A percentile compares a stretch with the other conserved stretches of the same genome.
Evolutionary conservation across 352 stramenopile species (phyloP).

Genomic region (Phytophthora crassamura): DNA sequence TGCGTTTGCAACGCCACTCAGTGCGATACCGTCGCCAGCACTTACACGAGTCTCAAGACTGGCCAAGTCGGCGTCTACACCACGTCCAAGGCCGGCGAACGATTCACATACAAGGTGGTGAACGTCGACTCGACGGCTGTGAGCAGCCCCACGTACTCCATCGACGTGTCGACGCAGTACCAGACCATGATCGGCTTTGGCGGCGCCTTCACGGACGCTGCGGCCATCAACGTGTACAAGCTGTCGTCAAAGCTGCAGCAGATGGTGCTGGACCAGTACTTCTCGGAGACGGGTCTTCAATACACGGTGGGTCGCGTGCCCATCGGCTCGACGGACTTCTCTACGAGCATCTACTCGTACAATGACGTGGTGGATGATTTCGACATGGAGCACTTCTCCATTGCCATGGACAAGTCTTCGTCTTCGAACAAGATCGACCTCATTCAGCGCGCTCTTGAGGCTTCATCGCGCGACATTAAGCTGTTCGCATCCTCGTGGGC

Average conservation of each 20-base stretch:
- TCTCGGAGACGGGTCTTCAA: too few relatives aligned
- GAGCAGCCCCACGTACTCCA: slow-evolving; percentile 45
- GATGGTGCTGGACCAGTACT: too few relatives aligned
- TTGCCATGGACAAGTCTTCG: slow-evolving; percentile 78
- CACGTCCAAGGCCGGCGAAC: slow-evolving; percentile 58
- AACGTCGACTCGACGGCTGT: slow-evolving; percentile 29
- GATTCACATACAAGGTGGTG: slow-evolving; percentile 50
- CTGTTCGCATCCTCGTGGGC: too few relatives aligned
- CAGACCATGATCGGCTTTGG: too few relatives aligned
- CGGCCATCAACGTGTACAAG: too few relatives aligned
- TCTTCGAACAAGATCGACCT: slow-evolving; percentile 74
- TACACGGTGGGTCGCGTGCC: too few relatives aligned
- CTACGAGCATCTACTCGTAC: too few relatives aligned
- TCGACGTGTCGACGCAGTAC: slow-evolving; percentile 57
- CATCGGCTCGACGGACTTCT: too few relatives aligned
- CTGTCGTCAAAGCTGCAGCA: too few relatives aligned
- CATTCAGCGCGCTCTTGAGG: slow-evolving; percentile 62
- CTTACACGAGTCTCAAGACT: slow-evolving; percentile 48
- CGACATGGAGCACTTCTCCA: slow-evolving; percentile 81
- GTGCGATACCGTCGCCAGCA: slow-evolving; percentile 61
- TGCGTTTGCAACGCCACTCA: slow-evolving; percentile 60
- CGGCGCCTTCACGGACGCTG: too few relatives aligned
- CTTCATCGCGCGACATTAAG: too few relatives aligned
- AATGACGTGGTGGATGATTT: too few relatives aligned
- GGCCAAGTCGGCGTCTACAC: slow-evolving; percentile 56